A percentile compares a stretch with the other conserved stretches of the same genome.
phyloP scores from a whole-genome alignment of 148 eudicot species.

The Mesembryanthemum crystallinum region DNA sequence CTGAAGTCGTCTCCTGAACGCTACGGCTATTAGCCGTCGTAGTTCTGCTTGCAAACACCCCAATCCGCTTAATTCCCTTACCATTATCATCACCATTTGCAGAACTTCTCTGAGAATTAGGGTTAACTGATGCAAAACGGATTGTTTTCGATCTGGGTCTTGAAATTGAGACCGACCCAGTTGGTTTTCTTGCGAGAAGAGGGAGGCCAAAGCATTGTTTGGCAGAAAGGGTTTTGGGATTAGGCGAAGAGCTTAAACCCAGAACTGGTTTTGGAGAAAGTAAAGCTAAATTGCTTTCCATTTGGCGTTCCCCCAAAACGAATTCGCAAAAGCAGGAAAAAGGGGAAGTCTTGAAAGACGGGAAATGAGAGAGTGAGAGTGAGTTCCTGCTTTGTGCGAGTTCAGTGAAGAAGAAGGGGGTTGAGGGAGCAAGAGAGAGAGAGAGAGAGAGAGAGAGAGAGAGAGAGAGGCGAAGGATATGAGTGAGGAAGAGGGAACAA shows the following conservation, averaged over 20 bases:
- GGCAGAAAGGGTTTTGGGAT: slow-evolving; percentile 10
- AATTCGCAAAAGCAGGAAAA: neutral
- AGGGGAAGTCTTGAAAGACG: no score
- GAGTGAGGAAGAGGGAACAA: no score
- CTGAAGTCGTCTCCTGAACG: slow-evolving; percentile 52
- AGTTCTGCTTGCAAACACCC: slow-evolving; percentile 54
- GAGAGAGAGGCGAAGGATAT: no score
- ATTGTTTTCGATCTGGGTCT: slow-evolving; percentile 10
- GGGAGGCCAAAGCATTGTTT: slow-evolving; percentile 23
- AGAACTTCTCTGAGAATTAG: slow-evolving; percentile 13
- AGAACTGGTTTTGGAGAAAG: slow-evolving; percentile 28
- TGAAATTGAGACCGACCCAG: slow-evolving; percentile 9
- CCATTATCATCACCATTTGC: neutral
- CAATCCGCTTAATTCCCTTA: slow-evolving; percentile 27
- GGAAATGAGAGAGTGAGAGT: neutral
- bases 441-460: neutral
- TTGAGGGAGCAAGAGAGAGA: neutral
- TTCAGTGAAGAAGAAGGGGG: neutral
- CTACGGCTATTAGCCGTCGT: slow-evolving; percentile 23
- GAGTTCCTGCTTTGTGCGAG: neutral
- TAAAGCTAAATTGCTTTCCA: slow-evolving; percentile 34
- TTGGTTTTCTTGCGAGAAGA: slow-evolving; percentile 11
- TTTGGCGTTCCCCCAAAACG: neutral
- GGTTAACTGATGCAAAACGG: slow-evolving; percentile 7
- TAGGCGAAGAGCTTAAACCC: slow-evolving; percentile 26